phyloP scores from a whole-genome alignment of 2,329 filamentous ascomycete genomes.

The Fusarium xyrophilum region DNA sequence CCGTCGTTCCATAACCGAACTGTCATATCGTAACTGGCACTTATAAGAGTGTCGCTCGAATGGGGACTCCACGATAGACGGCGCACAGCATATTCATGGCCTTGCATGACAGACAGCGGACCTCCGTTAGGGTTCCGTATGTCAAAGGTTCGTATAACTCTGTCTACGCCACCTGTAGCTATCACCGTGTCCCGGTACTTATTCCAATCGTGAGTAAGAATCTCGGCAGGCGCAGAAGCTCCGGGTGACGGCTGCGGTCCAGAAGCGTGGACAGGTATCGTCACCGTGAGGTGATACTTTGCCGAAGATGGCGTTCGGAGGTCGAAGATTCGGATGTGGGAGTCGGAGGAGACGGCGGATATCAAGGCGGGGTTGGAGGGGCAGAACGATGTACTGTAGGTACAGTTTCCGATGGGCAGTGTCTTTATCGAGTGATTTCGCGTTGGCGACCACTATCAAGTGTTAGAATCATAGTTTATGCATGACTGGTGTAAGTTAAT shows the following conservation, averaged over 20 bases:
- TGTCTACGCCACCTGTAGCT: conserved; percentile 89
- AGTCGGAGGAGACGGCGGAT: conserved; percentile 88
- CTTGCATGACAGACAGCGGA: conserved; percentile 75
- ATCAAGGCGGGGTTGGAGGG: conserved; percentile 86
- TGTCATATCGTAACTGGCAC: conserved; percentile 97
- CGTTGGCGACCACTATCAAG: conserved; percentile 78
- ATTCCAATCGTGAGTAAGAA: conserved; percentile 98
- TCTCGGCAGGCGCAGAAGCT: conserved; percentile 73
- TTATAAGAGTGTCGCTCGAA: conserved; percentile 84
- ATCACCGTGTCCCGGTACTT: conserved; percentile 89
- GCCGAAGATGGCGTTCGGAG: conserved; percentile 84
- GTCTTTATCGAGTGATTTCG: conserved; percentile 78
- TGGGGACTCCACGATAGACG: conserved; percentile 92
- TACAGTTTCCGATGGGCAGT: conserved; percentile 89
- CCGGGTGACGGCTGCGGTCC: conserved; percentile 52
- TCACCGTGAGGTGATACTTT: conserved; percentile 83
- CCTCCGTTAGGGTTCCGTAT: conserved; percentile 77
- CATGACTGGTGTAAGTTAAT: not conserved
- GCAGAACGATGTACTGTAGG: conserved; percentile 90
- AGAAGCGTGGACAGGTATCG: conserved; percentile 82
- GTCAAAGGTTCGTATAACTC: conserved; percentile 87
- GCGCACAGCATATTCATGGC: conserved; percentile 90
- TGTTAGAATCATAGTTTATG: not conserved
- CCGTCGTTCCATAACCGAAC: conserved; percentile 91
- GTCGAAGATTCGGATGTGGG: conserved; percentile 88